Evolutionary conservation across 345 rosid genomes (phyloP).

Genomic region (Linum tenue): DNA sequence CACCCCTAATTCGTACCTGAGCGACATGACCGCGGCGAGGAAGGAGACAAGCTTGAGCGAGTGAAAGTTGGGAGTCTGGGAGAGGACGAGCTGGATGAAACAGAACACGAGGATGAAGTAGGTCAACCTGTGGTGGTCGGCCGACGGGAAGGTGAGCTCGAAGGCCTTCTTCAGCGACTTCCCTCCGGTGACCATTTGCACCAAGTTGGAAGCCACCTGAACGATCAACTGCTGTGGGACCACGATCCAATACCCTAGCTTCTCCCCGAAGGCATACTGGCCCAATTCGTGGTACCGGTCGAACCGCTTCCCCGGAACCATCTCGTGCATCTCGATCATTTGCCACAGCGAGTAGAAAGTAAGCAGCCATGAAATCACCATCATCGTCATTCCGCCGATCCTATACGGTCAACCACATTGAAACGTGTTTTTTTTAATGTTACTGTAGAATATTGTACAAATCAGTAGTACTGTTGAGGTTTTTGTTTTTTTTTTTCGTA

Average conservation of each 20-base stretch:
- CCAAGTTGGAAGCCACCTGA: constrained; percentile 17
- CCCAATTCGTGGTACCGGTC: constrained; percentile 30
- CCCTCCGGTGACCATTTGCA: constrained; percentile 20
- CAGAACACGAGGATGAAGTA: constrained; percentile 21
- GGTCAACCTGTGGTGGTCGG: background rate
- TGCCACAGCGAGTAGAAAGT: constrained; percentile 28
- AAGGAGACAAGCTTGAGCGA: constrained; percentile 19
- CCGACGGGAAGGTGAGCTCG: background rate
- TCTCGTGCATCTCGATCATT: constrained; percentile 25
- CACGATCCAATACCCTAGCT: constrained; percentile 21
- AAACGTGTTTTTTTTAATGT: background rate
- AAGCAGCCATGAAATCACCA: constrained; percentile 18
- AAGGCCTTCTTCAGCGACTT: constrained; percentile 9
- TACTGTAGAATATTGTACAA: background rate
- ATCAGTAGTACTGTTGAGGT: too few relatives aligned
- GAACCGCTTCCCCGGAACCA: constrained; percentile 23
- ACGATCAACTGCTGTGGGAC: constrained; percentile 26
- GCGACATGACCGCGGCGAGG: constrained; percentile 24
- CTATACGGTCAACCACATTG: background rate
- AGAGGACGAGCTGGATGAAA: constrained; percentile 15
- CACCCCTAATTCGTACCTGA: background rate
- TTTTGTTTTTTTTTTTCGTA: background rate
- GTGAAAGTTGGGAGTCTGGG: constrained; percentile 27
- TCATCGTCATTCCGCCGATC: constrained; percentile 10
- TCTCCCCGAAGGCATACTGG: constrained; percentile 19